Percentiles rank a stretch among this genome's conserved stretches.
phyloP scores from a whole-genome alignment of 257 asterid genomes.

The Lantana camara region DNA sequence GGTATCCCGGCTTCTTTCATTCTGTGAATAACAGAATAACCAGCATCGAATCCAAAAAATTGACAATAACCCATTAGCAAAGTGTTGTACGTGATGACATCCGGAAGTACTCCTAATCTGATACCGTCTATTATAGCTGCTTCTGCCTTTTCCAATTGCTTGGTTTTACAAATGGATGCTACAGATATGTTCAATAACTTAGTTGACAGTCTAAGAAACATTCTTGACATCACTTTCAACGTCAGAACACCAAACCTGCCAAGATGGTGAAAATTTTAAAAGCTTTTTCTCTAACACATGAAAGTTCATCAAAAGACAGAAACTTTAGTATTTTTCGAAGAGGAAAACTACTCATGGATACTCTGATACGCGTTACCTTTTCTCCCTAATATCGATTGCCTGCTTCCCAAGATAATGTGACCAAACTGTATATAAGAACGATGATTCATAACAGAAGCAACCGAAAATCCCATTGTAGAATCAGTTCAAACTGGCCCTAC shows the following conservation, averaged over 20 bases:
- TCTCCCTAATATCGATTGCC: neutral
- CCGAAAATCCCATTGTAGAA: constrained; percentile 15
- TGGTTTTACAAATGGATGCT: constrained; percentile 80
- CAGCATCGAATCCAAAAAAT: constrained; percentile 64
- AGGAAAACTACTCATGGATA: neutral
- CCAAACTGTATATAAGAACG: constrained; percentile 16
- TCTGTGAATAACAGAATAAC: constrained; percentile 55
- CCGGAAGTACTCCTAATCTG: constrained; percentile 72
- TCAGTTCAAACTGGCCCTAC: constrained; percentile 14
- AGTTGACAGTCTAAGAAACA: constrained; percentile 64
- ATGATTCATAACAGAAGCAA: constrained; percentile 7
- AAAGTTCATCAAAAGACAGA: constrained; percentile 1
- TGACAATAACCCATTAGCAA: constrained; percentile 76
- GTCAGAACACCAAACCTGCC: constrained; percentile 44
- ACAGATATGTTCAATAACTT: constrained; percentile 75
- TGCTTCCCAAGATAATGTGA: neutral
- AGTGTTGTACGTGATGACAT: constrained; percentile 84
- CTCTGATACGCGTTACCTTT: constrained; percentile 27
- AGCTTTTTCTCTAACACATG: neutral
- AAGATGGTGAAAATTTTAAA: neutral
- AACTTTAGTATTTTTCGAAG: too few species aligned
- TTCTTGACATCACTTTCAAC: constrained; percentile 47
- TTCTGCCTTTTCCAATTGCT: constrained; percentile 81
- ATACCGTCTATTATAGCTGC: constrained; percentile 76
- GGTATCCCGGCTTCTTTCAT: constrained; percentile 80